Percentiles rank a stretch among this genome's conserved stretches.
Evolutionary conservation across 2,329 filamentous ascomycete genomes (phyloP).

Genomic region (Microdochium paspali): DNA sequence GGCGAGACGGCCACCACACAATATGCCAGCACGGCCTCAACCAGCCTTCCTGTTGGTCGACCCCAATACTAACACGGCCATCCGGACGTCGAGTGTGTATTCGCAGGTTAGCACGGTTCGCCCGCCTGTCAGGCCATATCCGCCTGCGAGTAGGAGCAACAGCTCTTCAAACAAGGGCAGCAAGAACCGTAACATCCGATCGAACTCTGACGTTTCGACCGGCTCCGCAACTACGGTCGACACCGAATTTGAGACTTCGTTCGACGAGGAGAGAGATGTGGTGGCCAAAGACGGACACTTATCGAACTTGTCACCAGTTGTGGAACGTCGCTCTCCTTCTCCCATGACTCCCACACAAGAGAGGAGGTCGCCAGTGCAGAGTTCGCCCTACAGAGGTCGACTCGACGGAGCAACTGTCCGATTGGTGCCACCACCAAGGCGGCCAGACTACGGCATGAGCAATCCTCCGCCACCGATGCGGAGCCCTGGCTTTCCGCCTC

Average conservation of each 20-base stretch:
- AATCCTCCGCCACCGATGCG: too few species aligned
- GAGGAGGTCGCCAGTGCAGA: conserved; percentile 14
- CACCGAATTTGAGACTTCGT: conserved; percentile 13
- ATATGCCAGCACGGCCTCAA: conserved; percentile 12
- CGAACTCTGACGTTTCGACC: conserved; percentile 18
- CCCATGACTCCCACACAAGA: conserved; percentile 18
- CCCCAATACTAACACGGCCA: conserved; percentile 10
- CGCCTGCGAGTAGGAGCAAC: conserved; percentile 8
- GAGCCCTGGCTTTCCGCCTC: background rate
- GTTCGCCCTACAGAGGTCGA: background rate
- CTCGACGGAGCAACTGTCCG: conserved; percentile 4
- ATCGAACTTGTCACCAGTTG: conserved; percentile 36
- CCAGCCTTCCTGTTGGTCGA: conserved; percentile 19
- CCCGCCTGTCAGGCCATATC: conserved; percentile 4
- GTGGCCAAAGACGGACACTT: conserved; percentile 16
- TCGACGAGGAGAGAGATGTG: conserved; percentile 20
- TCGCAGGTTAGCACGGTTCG: conserved; percentile 20
- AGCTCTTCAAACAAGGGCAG: conserved; percentile 9
- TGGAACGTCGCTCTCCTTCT: conserved; percentile 29
- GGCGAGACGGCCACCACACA: conserved; percentile 11
- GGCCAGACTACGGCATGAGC: too few species aligned
- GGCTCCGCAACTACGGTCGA: conserved; percentile 29
- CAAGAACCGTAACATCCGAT: conserved; percentile 9
- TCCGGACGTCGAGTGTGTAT: conserved; percentile 25
- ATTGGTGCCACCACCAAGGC: background rate